phyloP scores from a whole-genome alignment of 116 monocot species.

The Phalaenopsis hybrid region DNA sequence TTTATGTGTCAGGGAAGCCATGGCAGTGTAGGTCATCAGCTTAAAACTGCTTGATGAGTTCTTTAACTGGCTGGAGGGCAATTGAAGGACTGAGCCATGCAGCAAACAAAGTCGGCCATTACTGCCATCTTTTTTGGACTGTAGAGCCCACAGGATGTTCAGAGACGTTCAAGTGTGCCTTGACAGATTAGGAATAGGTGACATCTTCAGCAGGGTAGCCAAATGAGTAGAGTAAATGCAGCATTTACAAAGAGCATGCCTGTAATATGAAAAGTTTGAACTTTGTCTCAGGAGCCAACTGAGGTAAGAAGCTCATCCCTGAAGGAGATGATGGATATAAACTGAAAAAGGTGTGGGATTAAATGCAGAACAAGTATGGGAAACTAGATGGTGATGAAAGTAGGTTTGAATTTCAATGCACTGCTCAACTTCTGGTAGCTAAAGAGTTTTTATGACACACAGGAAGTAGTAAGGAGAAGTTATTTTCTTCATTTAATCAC shows the following conservation, averaged over 20 bases:
- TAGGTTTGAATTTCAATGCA: conserved; percentile 1
- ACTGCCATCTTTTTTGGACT: too few species aligned
- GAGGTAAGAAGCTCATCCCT: neutral
- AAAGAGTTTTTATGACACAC: neutral
- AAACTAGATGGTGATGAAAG: neutral
- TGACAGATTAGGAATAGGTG: neutral
- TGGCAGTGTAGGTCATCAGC: neutral
- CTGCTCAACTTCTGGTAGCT: neutral
- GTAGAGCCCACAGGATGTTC: neutral
- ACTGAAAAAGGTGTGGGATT: neutral
- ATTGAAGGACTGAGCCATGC: neutral
- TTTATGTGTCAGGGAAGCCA: neutral
- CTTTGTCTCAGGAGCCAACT: neutral
- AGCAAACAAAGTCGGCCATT: too few species aligned
- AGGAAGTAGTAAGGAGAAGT: neutral
- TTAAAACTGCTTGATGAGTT: neutral
- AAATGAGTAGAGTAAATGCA: neutral
- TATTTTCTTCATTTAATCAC: neutral
- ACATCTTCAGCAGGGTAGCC: neutral
- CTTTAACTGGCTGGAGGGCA: neutral
- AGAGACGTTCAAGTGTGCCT: neutral
- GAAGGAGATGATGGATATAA: neutral
- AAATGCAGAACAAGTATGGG: neutral
- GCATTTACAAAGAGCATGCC: neutral
- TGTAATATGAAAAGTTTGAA: neutral